A percentile compares a stretch with the other conserved stretches of the same genome.
Evolutionary conservation across 345 rosid species (phyloP).

Genomic region (Rhodomyrtus tomentosa): DNA sequence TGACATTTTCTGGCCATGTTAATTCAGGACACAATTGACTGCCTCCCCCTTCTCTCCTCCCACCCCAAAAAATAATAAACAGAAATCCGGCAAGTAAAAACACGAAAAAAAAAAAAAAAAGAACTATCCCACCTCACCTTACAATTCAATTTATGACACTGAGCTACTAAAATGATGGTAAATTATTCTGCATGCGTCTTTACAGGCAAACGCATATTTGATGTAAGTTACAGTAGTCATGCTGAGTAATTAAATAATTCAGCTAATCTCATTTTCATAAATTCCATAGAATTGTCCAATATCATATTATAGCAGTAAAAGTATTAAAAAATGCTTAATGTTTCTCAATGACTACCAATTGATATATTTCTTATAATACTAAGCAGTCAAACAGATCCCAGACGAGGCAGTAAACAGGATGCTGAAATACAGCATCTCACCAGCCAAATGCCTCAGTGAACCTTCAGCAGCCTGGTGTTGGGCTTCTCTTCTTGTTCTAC

Average conservation of each 20-base stretch:
- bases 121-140: no score
- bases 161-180: not conserved
- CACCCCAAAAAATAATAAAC: not conserved
- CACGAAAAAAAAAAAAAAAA: not conserved
- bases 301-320: not conserved
- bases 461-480: slow-evolving; percentile 66
- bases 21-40: not conserved
- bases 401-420: not conserved
- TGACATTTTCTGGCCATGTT: not conserved
- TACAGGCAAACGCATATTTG: not conserved
- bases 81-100: not conserved
- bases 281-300: not conserved
- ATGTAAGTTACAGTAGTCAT: not conserved
- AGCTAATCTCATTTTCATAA: not conserved
- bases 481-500: slow-evolving; percentile 85
- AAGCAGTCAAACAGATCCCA: not conserved
- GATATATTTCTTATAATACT: not conserved
- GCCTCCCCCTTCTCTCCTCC: not conserved
- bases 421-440: slow-evolving; percentile 29
- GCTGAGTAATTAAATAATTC: not conserved
- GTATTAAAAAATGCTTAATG: not conserved
- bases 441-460: slow-evolving; percentile 63
- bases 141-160: no score
- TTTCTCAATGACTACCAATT: not conserved
- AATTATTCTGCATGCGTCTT: not conserved